Percentiles rank a stretch among this genome's conserved stretches.
These are phyloP conservation scores for Isatis lusitanica DNA, from an alignment of 441 rosid species.

Conservation along the genomic window DNA sequence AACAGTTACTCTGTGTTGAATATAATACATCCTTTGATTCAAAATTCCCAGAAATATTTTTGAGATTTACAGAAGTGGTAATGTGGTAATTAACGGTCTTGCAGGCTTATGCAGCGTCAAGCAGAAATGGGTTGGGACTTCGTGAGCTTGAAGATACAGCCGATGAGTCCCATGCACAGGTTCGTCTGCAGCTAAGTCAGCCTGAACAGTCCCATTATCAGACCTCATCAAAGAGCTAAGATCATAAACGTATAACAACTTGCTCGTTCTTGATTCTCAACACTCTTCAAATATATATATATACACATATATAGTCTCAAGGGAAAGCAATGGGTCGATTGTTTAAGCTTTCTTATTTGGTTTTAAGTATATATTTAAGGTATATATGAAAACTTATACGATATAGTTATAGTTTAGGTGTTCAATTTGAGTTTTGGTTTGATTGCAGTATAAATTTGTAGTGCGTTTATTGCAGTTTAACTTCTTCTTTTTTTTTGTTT, in stretches of 20 bases:
- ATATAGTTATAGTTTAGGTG: background rate
- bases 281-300: background rate
- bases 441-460: too few species aligned
- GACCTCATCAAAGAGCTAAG: conserved; percentile 1
- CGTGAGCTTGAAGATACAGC: conserved; percentile 34
- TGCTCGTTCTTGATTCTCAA: background rate
- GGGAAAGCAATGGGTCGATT: conserved; percentile 3
- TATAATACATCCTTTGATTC: background rate
- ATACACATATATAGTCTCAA: background rate
- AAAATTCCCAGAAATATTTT: background rate
- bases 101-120: conserved; percentile 56
- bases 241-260: background rate
- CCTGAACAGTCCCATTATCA: conserved; percentile 46
- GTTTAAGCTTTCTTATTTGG: background rate
- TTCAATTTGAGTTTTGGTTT: background rate
- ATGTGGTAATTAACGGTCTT: conserved; percentile 12
- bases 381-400: background rate
- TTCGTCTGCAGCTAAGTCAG: conserved; percentile 71
- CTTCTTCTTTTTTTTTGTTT: too few species aligned
- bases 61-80: background rate
- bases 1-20: background rate
- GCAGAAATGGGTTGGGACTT: conserved; percentile 38
- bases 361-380: background rate
- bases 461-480: too few species aligned
- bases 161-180: conserved; percentile 49